Evolutionary conservation across 2,329 filamentous ascomycete genomes (phyloP).

Genomic region (Metarhizium robertsii): DNA sequence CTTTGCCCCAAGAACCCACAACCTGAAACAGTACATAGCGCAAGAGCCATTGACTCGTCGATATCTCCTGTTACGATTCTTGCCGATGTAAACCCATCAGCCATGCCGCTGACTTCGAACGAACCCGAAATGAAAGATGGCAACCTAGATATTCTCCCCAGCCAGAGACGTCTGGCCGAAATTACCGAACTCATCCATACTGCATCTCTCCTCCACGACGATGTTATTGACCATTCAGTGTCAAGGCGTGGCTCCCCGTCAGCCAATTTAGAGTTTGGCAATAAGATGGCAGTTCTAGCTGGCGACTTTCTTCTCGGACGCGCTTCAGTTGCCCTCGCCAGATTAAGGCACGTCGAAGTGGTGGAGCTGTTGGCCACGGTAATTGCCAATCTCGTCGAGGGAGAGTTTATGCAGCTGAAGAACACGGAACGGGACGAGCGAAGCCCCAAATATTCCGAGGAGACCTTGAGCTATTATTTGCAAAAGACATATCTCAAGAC

Average conservation of each 20-base stretch:
- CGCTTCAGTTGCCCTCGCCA: slow-evolving; percentile 85
- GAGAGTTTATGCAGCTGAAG: slow-evolving; percentile 99
- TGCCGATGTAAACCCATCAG: slow-evolving; percentile 70
- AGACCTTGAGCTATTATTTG: slow-evolving; percentile 85
- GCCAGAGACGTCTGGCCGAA: slow-evolving; percentile 84
- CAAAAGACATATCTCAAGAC: slow-evolving; percentile 99
- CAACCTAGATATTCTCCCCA: slow-evolving; percentile 71
- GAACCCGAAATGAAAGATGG: slow-evolving; percentile 26
- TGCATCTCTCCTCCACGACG: slow-evolving; percentile 91
- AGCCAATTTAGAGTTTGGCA: slow-evolving; percentile 91
- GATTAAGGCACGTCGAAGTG: slow-evolving; percentile 86
- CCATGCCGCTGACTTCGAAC: slow-evolving; percentile 31
- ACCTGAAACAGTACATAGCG: slow-evolving; percentile 29
- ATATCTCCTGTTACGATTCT: slow-evolving; percentile 52
- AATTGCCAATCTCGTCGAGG: slow-evolving; percentile 94
- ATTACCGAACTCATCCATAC: slow-evolving; percentile 98
- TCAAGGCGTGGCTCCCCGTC: slow-evolving; percentile 76
- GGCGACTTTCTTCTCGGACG: slow-evolving; percentile 94
- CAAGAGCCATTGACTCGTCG: slow-evolving; percentile 40
- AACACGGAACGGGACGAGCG: slow-evolving; percentile 87
- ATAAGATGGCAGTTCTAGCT: slow-evolving; percentile 97
- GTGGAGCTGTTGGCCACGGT: slow-evolving; percentile 91
- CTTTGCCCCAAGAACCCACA: slow-evolving; percentile 52
- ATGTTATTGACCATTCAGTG: slow-evolving; percentile 90
- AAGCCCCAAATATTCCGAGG: slow-evolving; percentile 76